Evolutionary conservation across 1,139 yeast genomes (phyloP), one percentile per base, ranked within the genome.

Genomic region (Magnusiomyces sp.): DNA sequence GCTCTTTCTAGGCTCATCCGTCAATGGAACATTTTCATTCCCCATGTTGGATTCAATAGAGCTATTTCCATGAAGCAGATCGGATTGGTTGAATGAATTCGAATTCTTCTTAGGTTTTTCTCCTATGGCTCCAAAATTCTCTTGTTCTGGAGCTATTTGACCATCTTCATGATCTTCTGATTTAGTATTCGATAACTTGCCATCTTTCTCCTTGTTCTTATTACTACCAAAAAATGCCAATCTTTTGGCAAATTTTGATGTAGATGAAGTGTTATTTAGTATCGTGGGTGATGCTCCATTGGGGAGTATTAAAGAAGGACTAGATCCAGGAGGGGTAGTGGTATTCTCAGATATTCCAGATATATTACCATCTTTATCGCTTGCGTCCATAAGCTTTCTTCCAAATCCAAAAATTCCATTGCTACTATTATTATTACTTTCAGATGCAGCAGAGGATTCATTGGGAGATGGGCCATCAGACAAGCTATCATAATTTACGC

Each of bases 201-300:
- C 46, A 19, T 47, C 48, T 11, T 40, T 43, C 11, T 34, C 40
- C 17, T 56, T 59, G 11, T 52, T 55, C 42, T 59, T 59, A 43
- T 61, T 63, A 31, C 55, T 50, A 31, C 66, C 61, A 49, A 64
- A 64, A 4, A 64, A 41, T 40, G 63, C 62, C 40, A 64, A 55
- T 14, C 64, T 55, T 6, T 67, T 55, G 2, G 63, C 65, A 49
- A 62, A 61, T 45, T 59, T 61, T 39, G 58, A 48, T 1, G 56
- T 52, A n/a, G 54, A 51, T 6, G 56, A 52, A 38, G 29, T 43
- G 16, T 38, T 13, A 34, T 13, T 13, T 23, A 7, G 29, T 23
- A 7, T 23, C 7, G 29, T 23, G 7, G 29, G 29, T 23, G 29
- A 23, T 7, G 29, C 29, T 23, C 29, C 29, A 7, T 23, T 23